phyloP scores from a whole-genome alignment of 2,329 filamentous ascomycete species.

The Arthrinium phaeospermum region DNA sequence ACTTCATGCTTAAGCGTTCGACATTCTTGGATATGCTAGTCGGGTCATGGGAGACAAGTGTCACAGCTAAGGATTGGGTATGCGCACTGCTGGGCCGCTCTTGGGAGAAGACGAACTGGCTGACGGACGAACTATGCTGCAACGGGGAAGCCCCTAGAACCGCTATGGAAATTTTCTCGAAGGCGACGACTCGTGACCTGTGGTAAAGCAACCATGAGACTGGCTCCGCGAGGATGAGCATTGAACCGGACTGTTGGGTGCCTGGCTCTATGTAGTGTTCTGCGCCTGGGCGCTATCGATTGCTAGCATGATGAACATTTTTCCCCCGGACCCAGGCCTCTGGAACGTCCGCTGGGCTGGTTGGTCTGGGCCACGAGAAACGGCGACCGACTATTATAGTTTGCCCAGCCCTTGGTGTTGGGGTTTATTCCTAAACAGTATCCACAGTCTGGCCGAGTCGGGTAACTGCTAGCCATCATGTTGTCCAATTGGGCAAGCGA shows the following conservation, averaged over 20 bases:
- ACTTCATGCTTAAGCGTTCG: not conserved
- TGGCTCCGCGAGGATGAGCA: not conserved
- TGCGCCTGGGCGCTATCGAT: not conserved
- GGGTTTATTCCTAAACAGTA: not conserved
- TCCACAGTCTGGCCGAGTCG: conserved; percentile 9
- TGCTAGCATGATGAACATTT: not conserved
- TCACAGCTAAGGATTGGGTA: not conserved
- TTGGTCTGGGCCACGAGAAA: not conserved
- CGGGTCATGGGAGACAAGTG: not conserved
- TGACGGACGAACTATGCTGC: not conserved
- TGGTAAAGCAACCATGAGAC: not conserved
- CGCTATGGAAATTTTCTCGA: conserved; percentile 3
- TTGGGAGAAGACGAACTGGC: not conserved
- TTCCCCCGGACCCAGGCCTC: not conserved
- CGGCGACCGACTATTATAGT: conserved; percentile 1
- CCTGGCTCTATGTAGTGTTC: not conserved
- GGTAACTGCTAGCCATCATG: not conserved
- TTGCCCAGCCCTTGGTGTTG: not conserved
- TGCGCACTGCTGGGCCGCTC: not conserved
- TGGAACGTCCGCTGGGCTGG: conserved; percentile 1
- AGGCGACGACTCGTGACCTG: conserved; percentile 1
- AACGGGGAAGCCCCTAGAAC: not conserved
- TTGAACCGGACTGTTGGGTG: not conserved
- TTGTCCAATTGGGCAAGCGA: conserved; percentile 5
- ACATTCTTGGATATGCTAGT: not conserved